Evolutionary conservation across 2,329 filamentous ascomycete genomes (phyloP).

Genomic region (Ophiostoma perfectum): DNA sequence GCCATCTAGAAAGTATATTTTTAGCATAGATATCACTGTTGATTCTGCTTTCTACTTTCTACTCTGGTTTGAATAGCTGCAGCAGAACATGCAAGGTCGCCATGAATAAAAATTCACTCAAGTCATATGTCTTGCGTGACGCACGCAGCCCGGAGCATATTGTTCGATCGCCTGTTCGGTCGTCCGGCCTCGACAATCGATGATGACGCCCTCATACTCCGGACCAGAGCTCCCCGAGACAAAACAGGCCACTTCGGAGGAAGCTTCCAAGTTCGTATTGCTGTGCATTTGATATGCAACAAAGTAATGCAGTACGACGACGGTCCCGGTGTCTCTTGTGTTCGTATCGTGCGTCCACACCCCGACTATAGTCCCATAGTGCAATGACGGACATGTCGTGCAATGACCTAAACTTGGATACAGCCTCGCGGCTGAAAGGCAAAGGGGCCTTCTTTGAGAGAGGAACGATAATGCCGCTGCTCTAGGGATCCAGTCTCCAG

Average conservation of each 20-base stretch:
- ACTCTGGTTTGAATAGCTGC: no score
- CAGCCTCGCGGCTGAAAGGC: background rate
- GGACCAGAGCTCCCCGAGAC: background rate
- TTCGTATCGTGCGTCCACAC: background rate
- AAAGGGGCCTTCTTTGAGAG: background rate
- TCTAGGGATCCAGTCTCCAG: background rate
- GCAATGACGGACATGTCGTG: background rate
- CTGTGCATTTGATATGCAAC: background rate
- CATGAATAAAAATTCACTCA: background rate
- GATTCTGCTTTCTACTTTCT: no score
- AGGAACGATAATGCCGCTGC: background rate
- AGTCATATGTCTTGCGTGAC: background rate
- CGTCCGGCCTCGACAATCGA: background rate
- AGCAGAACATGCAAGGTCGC: background rate
- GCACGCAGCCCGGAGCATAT: no score
- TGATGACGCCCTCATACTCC: background rate
- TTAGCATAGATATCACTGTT: no score
- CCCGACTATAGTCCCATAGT: background rate
- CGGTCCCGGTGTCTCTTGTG: background rate
- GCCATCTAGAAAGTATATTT: background rate
- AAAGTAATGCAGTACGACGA: background rate
- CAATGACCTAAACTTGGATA: conserved; percentile 8
- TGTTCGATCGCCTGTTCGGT: background rate
- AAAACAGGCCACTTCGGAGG: background rate
- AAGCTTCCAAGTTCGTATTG: background rate